Evolutionary conservation across 2,329 filamentous ascomycete species (phyloP).

Genomic region (Microdochium trichocladiopsis): DNA sequence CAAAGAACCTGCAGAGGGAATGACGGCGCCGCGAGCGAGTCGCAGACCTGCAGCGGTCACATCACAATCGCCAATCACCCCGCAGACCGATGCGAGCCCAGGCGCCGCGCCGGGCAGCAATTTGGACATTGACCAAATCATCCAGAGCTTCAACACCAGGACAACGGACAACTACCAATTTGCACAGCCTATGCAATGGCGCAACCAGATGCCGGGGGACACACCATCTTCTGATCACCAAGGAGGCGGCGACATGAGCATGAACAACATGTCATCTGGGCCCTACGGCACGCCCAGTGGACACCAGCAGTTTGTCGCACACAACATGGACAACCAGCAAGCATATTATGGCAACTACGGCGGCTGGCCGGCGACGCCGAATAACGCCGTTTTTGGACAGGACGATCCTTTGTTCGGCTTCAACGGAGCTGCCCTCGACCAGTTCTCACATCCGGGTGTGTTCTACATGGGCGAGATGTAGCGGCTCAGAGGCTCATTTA

Average conservation of each 20-base stretch:
- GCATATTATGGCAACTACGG: not conserved
- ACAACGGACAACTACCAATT: not conserved
- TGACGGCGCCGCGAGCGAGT: not conserved
- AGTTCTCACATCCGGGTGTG: not conserved
- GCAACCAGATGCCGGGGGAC: not conserved
- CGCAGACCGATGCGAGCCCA: not conserved
- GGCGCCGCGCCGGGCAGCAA: conserved; percentile 2
- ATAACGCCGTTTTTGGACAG: conserved; percentile 2
- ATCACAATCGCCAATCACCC: not conserved
- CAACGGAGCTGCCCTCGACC: conserved; percentile 19
- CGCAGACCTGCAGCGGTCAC: not conserved
- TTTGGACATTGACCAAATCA: conserved; percentile 27
- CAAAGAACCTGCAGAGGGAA: not conserved
- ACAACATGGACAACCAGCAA: not conserved
- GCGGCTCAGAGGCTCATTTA: too few species aligned
- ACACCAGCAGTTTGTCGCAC: not conserved
- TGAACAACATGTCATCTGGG: not conserved
- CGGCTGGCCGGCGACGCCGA: not conserved
- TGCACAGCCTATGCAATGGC: not conserved
- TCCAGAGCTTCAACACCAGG: conserved; percentile 22
- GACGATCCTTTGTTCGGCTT: conserved; percentile 23
- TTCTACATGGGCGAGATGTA: not conserved
- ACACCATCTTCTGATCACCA: not conserved
- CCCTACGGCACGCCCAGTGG: too few species aligned
- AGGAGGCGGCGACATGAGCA: not conserved